Base-by-base conservation (phyloP, 148 eudicot species). In the Vaccinium vitisidaea region DNA sequence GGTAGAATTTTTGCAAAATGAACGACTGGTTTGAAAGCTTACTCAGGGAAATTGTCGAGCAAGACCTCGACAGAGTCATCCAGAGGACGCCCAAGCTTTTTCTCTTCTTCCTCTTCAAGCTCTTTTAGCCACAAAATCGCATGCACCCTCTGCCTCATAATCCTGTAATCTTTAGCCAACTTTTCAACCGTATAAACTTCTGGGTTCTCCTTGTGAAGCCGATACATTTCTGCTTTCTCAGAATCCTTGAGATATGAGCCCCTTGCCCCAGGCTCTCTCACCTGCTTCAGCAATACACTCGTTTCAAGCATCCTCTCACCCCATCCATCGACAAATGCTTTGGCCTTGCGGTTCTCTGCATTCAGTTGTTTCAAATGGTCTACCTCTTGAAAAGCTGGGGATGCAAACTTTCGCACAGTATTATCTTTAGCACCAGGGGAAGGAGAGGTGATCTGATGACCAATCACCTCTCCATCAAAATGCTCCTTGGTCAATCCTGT, bases 91-190 rank as follows among this genome's bases (percentile, higher is more conserved):
- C 99, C 98, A 53, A 88, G 92, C 87, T 88, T 92, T 70, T 91
- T 95, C 96, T 92, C 99, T 85, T 88, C 93, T 77, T 95, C 93
- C 82, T 97, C 98, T 75, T 97, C 98, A 19, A 69, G 81, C 83
- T 95, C 95, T 90, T 94, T 95, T 23, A 97, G 92, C 98, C 94
- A 95, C 80, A 97, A 88, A 80, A 97, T 97, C 0, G 98, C 98
- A 73, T 91, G 93, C 23, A 97, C 99, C 73, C 98, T 86, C 88
- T 97, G 98, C 90, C 98, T 93, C 98, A 97, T 92, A 55, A 97
- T 91, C 84, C 98, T 87, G 39, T 91, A 97, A 80, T 97, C 98
- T 83, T 89, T 84, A 0, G 99, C 99, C 85, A 97, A 75, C 80
- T 86, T 91, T 83, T 95, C 99, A 13, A 97, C 89, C 0, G 92